Evolutionary conservation across 805 yeast genomes (phyloP).

Genomic region (Huiozyma sinensis): DNA sequence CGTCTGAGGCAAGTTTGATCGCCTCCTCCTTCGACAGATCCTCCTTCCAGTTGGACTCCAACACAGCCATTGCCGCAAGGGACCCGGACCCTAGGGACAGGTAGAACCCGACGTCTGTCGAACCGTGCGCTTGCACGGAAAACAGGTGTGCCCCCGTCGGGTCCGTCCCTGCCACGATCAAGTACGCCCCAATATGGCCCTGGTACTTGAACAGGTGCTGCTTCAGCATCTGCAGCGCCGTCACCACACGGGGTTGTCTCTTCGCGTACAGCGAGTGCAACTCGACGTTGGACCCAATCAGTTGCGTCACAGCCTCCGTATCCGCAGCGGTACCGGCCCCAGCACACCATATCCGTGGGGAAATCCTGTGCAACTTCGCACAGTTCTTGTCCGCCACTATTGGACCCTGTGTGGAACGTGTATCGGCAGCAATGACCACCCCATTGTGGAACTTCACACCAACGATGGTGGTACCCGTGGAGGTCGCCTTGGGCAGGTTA

Average conservation of each 20-base stretch:
- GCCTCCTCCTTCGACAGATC: conserved; percentile 81
- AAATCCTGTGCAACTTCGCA: conserved; percentile 81
- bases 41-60: conserved; percentile 79
- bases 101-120: conserved; percentile 91
- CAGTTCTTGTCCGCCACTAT: conserved; percentile 98
- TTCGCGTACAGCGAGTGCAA: conserved; percentile 75
- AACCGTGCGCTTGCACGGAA: conserved; percentile 95
- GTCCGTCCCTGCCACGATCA: conserved; percentile 96
- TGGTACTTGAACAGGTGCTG: conserved; percentile 95
- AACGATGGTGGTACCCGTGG: conserved; percentile 98
- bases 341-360: conserved; percentile 97
- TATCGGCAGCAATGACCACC: conserved; percentile 96
- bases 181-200: conserved; percentile 93
- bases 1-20: conserved; percentile 79
- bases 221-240: conserved; percentile 84
- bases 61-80: conserved; percentile 95
- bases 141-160: conserved; percentile 92
- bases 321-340: conserved; percentile 99
- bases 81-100: conserved; percentile 94
- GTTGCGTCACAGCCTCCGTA: conserved; percentile 93
- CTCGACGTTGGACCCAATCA: conserved; percentile 84
- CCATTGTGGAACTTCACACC: conserved; percentile 91
- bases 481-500: conserved; percentile 77
- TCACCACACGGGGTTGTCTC: conserved; percentile 85
- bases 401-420: conserved; percentile 93